Base-by-base conservation (phyloP, 2,329 filamentous ascomycete species). In the Periconia sp. region DNA sequence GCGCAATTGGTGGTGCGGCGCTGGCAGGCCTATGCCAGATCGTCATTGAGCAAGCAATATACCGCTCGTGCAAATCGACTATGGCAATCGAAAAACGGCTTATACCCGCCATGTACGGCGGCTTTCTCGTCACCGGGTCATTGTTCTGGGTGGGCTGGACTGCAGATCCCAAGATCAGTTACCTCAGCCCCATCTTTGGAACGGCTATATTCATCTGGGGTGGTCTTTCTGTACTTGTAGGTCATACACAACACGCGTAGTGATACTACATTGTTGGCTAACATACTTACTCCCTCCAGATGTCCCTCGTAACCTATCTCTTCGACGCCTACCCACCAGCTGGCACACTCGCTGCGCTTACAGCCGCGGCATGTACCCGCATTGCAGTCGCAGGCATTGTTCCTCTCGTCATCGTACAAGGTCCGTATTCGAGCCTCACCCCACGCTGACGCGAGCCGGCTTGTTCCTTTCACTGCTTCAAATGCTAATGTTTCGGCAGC, bases 111-210 rank as follows among this genome's bases (percentile, higher is more conserved):
- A 72, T 75, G 63, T 47, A 72, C 30, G 72, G 72, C n/a, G 61
- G 66, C 17, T 44, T 68, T 37, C 47, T 69, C 41, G 57, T 72
- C 14, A 59, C 61, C 14, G 61, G 52, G 1, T 62, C 69, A 3
- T 58, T 75, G 1, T 74, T 74, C 55, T 74, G 71, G 68, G 62
- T 74, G 37, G 72, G 66, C 19, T 71, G 60, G 57, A 69, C 69
- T 37, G 69, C 68, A 8, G 56, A 57, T 17, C 70, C 71, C 1
- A 61, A 41, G 6, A 54, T 66, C 41, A 33, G 61, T 37, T 68
- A 57, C 45, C 42, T 63, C 15, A 63, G 60, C 45, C 71, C 71
- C 2, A 69, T 74, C 41, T 56, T 66, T 41, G 71, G 70, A 14
- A 73, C 70, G 1, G 59, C 59, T 1, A 49, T 73, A 19, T 73